Conservation (phyloP, 1,284 basidiomycete species). For the Tilletia walkeri region DNA sequence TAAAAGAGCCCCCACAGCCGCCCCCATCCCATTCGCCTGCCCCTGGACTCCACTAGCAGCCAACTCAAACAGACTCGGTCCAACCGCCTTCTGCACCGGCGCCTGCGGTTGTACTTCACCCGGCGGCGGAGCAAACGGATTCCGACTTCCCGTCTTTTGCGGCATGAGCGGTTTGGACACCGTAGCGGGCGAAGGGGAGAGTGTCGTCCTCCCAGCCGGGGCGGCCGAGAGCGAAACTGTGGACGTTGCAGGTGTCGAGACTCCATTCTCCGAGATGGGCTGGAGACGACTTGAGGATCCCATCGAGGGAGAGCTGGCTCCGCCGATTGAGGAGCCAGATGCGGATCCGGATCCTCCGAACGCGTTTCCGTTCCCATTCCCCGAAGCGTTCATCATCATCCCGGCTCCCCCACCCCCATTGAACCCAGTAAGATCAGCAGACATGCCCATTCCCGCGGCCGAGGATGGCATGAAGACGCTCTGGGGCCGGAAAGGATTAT, state of each 20-base stretch:
- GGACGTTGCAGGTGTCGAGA: no score
- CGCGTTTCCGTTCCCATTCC: conserved; percentile 3
- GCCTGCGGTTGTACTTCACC: conserved; percentile 58
- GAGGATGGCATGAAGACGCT: conserved; percentile 44
- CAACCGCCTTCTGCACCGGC: conserved; percentile 26
- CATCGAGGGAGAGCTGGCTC: conserved; percentile 8
- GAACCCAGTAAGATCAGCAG: conserved; percentile 17
- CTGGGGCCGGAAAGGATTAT: conserved; percentile 68
- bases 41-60: conserved; percentile 34
- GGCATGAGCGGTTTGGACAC: conserved; percentile 67
- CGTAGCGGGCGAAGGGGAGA: conserved; percentile 52
- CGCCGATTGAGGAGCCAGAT: conserved; percentile 1
- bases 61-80: conserved; percentile 24
- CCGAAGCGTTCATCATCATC: conserved; percentile 13
- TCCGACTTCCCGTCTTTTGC: conserved; percentile 88
- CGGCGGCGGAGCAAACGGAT: conserved; percentile 81
- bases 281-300: conserved; percentile 16
- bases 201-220: conserved; percentile 48
- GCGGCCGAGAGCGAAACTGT: not conserved
- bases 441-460: conserved; percentile 23
- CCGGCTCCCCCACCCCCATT: not conserved
- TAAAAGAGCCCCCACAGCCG: not conserved
- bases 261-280: conserved; percentile 6
- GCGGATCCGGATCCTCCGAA: conserved; percentile 8
- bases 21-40: conserved; percentile 38